Conservation (phyloP, 2,329 filamentous ascomycete species). For the Aspergillus viridinutans region DNA sequence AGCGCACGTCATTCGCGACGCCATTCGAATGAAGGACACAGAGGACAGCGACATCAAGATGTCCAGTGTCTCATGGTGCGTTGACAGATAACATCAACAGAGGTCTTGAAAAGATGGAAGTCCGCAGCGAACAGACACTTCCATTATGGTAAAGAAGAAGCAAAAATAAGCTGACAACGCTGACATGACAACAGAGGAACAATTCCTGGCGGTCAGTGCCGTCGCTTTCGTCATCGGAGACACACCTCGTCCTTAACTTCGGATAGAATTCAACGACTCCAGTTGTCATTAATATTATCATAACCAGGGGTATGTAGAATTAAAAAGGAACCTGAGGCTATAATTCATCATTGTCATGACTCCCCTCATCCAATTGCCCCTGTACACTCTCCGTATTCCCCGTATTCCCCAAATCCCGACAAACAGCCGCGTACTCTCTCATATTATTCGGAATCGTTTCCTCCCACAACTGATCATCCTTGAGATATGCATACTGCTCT, state of each 20-base stretch:
- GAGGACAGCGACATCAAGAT: not conserved
- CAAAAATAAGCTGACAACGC: not conserved
- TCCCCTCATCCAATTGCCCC: conserved; percentile 8
- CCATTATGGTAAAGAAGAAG: not conserved
- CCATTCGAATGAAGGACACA: conserved; percentile 2
- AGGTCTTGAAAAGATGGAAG: not conserved
- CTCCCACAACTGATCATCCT: conserved; percentile 30
- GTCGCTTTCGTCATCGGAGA: not conserved
- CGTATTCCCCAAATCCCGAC: conserved; percentile 17
- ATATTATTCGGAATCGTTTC: conserved; percentile 32
- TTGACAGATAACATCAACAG: not conserved
- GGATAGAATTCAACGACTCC: not conserved
- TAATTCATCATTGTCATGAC: conserved; percentile 17
- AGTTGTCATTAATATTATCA: not conserved
- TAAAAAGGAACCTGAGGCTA: conserved; percentile 1
- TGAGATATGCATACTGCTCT: conserved; percentile 26
- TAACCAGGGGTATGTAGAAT: not conserved
- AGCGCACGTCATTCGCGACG: conserved; percentile 5
- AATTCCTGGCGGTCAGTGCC: not conserved
- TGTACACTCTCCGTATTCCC: conserved; percentile 13
- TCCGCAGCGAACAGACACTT: not conserved
- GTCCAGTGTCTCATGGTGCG: not conserved
- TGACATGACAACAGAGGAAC: not conserved
- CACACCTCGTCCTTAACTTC: no score
- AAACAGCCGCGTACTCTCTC: conserved; percentile 31